Conservation (phyloP, 2,329 filamentous ascomycete species). For the Pyrenophora tritici-repentis region DNA sequence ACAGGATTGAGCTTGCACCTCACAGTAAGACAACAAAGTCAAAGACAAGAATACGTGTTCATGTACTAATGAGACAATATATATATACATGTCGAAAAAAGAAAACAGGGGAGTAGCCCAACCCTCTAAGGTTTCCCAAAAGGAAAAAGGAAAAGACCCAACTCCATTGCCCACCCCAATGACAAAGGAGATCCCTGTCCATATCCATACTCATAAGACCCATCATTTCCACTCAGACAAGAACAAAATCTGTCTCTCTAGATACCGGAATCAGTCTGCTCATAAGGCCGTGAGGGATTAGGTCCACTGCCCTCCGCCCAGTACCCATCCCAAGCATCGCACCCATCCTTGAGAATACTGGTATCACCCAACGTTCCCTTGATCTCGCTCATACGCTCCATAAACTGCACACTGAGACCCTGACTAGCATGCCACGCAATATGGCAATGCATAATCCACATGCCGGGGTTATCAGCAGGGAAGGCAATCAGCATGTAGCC, state of each 20-base stretch:
- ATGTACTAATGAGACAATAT: too few species aligned
- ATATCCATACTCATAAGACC: not conserved
- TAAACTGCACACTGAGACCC: slow-evolving; percentile 58
- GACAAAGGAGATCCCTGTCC: not conserved
- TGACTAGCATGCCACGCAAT: slow-evolving; percentile 45
- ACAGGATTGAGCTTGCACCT: too few species aligned
- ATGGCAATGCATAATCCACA: slow-evolving; percentile 45
- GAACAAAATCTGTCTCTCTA: slow-evolving; percentile 3
- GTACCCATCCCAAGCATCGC: slow-evolving; percentile 40
- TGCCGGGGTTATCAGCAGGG: slow-evolving; percentile 58
- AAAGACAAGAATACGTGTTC: too few species aligned
- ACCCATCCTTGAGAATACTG: slow-evolving; percentile 31
- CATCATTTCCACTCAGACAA: too few species aligned
- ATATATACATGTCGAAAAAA: too few species aligned
- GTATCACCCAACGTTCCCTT: slow-evolving; percentile 25
- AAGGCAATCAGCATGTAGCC: slow-evolving; percentile 59
- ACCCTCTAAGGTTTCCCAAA: too few species aligned
- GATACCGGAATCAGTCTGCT: slow-evolving; percentile 42
- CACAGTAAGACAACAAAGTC: too few species aligned
- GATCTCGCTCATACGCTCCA: slow-evolving; percentile 49
- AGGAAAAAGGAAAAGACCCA: too few species aligned
- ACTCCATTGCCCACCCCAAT: too few species aligned
- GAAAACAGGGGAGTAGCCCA: too few species aligned
- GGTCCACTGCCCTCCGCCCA: slow-evolving; percentile 28
- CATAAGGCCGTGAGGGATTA: slow-evolving; percentile 31